phyloP scores from a whole-genome alignment of 139 green algal species.

The Dunaliella sp. region DNA sequence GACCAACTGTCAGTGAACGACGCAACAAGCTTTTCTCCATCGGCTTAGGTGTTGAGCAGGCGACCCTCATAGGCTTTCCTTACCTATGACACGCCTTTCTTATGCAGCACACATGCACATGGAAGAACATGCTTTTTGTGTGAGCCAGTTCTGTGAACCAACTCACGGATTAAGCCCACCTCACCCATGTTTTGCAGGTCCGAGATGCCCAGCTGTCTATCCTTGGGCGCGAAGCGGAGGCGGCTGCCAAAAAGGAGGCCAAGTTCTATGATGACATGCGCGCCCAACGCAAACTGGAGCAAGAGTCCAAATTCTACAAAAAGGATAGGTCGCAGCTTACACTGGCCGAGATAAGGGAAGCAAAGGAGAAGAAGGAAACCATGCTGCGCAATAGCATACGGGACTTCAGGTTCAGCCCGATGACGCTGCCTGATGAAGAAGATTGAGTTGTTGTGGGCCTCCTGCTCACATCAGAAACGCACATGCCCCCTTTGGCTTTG shows the following conservation, averaged over 20 bases:
- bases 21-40: no score
- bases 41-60: no score
- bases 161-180: no score
- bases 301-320: slow-evolving; percentile 28
- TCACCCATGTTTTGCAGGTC: not conserved
- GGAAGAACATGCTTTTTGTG: no score
- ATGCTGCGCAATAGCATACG: not conserved
- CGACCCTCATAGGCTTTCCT: no score
- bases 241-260: slow-evolving; percentile 11
- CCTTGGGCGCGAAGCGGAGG: slow-evolving; percentile 15
- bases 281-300: slow-evolving; percentile 33
- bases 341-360: slow-evolving; percentile 49
- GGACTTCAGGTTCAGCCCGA: not conserved
- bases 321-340: slow-evolving; percentile 52
- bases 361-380: slow-evolving; percentile 54
- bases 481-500: not conserved
- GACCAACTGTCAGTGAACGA: no score
- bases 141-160: no score
- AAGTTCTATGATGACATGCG: slow-evolving; percentile 39
- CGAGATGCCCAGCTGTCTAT: slow-evolving; percentile 31
- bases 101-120: no score
- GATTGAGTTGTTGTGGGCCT: not conserved
- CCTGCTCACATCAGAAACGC: not conserved
- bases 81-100: no score
- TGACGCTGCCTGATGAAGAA: not conserved